Base-by-base conservation (phyloP, 2,329 filamentous ascomycete species). In the Emergomyces africanus region DNA sequence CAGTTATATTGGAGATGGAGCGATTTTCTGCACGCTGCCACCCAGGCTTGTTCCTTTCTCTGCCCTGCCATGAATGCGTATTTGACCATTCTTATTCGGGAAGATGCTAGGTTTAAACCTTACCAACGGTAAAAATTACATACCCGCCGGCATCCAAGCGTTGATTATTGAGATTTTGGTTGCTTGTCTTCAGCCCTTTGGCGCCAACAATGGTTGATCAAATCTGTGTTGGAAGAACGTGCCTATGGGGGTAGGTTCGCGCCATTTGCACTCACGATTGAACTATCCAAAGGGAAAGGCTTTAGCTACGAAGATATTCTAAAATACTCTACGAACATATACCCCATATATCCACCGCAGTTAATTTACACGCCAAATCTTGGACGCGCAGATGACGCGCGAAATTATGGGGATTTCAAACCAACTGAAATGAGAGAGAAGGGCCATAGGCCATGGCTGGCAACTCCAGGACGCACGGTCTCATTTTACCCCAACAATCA, bases 61-160 rank as follows among this genome's bases (percentile, higher is more conserved):
- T 35, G 51, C 51, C 51, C 51, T 42, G 30, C 6, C n/a, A 15
- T 54, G 6, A 51, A 14, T 35, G 33, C 12, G 54, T 55, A 44
- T 55, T 44, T 44, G 54, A 33, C 54, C 54, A 55, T 55, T 23
- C 54, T 39, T 39, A n/a, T 42, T 55, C 28, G 23, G 54, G 54
- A 55, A 55, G 39, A 42, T 55, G 54, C 54, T 30, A 55, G 30
- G 54, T 55, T 55, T 30, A 23, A 44, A 44, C 3, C 12, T 39
- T 55, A 55, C 54, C 20, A 3, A 2, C 23, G 8, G 23, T 55
- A 42, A 44, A 18, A 44, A 18, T 55, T 35, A 55, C 54, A 44
- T 55, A 44, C 54, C 6, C 2, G 8, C 51, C 39, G 39, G 25
- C 39, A 33, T 33, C 37, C 39, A 18, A 42, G 28, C 30, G 30